Conservation (phyloP, 2,329 filamentous ascomycete genomes). For the Penicillium sp. region DNA sequence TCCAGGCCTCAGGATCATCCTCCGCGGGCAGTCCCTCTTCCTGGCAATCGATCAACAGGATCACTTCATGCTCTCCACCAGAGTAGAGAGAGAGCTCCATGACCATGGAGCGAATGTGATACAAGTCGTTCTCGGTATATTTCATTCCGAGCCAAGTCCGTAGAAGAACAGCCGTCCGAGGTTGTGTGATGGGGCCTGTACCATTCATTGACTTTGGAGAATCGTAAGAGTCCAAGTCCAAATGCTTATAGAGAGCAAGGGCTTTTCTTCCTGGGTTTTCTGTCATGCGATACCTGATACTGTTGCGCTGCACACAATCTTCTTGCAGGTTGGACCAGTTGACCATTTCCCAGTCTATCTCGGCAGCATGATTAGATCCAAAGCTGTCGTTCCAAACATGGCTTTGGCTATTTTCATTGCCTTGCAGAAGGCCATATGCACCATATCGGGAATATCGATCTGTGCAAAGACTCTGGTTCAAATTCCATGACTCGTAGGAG, state of each 20-base stretch:
- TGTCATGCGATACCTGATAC: conserved; percentile 44
- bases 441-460: conserved; percentile 15
- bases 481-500: conserved; percentile 14
- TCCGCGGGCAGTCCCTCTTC: conserved; percentile 66
- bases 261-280: conserved; percentile 7
- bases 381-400: not conserved
- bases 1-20: conserved; percentile 1
- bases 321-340: conserved; percentile 72
- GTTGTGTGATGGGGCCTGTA: conserved; percentile 35
- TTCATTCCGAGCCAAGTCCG: conserved; percentile 79
- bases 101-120: conserved; percentile 80
- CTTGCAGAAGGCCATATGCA: conserved; percentile 11
- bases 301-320: conserved; percentile 66
- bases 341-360: conserved; percentile 59
- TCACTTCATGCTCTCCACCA: conserved; percentile 83
- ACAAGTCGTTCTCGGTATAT: conserved; percentile 79
- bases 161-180: conserved; percentile 73
- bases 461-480: conserved; percentile 9
- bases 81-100: conserved; percentile 78
- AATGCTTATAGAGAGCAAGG: conserved; percentile 4
- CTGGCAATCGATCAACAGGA: conserved; percentile 82
- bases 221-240: not conserved
- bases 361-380: conserved; percentile 13
- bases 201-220: not conserved
- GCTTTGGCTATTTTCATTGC: not conserved